Evolutionary conservation across 805 yeast genomes (phyloP), one percentile per base, ranked within the genome.

Genomic region (Scheffersomyces coipomensis): DNA sequence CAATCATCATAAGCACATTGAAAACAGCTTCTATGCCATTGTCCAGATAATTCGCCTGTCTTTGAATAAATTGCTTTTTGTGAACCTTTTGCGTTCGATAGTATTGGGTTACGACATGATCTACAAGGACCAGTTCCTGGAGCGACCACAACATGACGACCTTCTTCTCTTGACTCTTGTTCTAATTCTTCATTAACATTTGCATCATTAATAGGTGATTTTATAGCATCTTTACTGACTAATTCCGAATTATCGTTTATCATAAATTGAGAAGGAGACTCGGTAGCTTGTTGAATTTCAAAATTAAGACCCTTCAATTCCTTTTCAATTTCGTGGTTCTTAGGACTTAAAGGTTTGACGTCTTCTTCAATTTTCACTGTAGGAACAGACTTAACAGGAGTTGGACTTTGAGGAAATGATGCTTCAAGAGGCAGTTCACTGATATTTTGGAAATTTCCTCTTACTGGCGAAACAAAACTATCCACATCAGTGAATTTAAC

Each of bases 11-110:
- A 51, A 15, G 71, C 63, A 67, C 99, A 93, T 11, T 68, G 66
- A 68, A 93, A 91, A 58, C 99, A 93, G 12, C 71, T 62, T 29
- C 95, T 73, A 57, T 93, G 99, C 98, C 98, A 93, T 57, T 89
- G 91, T 0, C 97, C 98, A 1, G 88, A 76, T 33, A 85, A 65
- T 53, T 83, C 89, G n/a, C 83, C 85, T 39, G 85, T 86, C 49
- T 82, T 85, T n/a, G 96, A 87, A 62, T 81, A 85, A 15, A 91
- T 85, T 0, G 93, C 73, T 53, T 83, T 87, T 19, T 58, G 49
- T 6, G 53, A 25, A 1, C 75, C 74, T 32, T 44, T 58, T 2
- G 60, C 62, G 5, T 44, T 27, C 1, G 79, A 71, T 1, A 48
- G 46, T 22, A 90, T 81, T n/a, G 62, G 68, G 33, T 59, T 44